phyloP scores from a whole-genome alignment of 108 stramenopile genomes.

The Craspedostauros australis region DNA sequence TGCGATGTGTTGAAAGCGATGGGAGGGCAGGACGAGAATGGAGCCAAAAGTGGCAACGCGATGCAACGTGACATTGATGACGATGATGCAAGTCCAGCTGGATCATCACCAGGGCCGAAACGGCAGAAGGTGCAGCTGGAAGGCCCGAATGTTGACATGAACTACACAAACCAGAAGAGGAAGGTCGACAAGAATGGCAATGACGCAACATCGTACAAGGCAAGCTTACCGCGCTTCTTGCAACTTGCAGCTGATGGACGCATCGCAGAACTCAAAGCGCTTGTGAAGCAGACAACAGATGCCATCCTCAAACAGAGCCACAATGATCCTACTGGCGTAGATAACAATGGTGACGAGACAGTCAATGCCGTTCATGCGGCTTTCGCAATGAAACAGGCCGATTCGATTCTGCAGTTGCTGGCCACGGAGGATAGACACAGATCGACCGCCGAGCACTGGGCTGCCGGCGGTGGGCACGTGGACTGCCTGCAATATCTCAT shows the following conservation, averaged over 20 bases:
- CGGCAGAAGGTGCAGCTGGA: not conserved
- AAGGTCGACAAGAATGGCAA: constrained; percentile 48
- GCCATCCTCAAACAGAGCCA: not conserved
- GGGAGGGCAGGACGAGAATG: constrained; percentile 13
- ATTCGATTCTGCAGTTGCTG: constrained; percentile 28
- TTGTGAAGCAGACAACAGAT: constrained; percentile 19
- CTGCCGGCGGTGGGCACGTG: constrained; percentile 79
- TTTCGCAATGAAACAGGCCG: not conserved
- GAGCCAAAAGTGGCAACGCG: not conserved
- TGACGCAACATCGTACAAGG: constrained; percentile 37
- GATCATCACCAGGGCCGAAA: not conserved
- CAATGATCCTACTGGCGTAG: too few species aligned
- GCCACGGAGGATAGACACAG: constrained; percentile 61
- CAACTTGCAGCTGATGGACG: constrained; percentile 67
- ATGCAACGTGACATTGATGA: not conserved
- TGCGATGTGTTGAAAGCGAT: constrained; percentile 39
- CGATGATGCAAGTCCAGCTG: not conserved
- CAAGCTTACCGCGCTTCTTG: constrained; percentile 64
- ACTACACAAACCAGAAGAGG: not conserved
- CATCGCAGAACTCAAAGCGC: constrained; percentile 14
- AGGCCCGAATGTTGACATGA: not conserved
- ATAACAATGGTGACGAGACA: not conserved
- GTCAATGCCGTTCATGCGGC: not conserved
- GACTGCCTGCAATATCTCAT: constrained; percentile 53
- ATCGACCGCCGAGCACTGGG: constrained; percentile 79